Percentiles rank a stretch among this genome's conserved stretches.
phyloP scores from a whole-genome alignment of 2,329 filamentous ascomycete species.

The Pseudocercospora pini-densiflorae region DNA sequence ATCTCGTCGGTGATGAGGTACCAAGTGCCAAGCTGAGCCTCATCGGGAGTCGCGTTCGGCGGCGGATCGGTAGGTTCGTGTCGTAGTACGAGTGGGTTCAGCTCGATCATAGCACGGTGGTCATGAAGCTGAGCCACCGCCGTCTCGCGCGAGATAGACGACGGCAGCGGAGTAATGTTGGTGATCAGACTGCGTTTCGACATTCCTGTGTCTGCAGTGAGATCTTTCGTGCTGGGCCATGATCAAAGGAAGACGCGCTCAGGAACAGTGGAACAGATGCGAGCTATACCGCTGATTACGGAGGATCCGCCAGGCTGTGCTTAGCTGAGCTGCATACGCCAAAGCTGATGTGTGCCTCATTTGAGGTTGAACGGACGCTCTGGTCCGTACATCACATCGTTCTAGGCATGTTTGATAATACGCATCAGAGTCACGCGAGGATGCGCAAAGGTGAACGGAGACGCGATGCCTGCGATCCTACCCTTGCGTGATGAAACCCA shows the following conservation, averaged over 20 bases:
- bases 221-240: slow-evolving; percentile 6
- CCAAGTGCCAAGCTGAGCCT: slow-evolving; percentile 71
- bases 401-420: neutral
- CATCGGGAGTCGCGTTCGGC: slow-evolving; percentile 68
- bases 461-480: neutral
- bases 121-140: slow-evolving; percentile 77
- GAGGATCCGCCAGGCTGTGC: slow-evolving; percentile 9
- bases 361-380: neutral
- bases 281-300: neutral
- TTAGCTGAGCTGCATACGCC: slow-evolving; percentile 3
- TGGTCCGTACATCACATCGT: neutral
- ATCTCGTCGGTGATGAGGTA: slow-evolving; percentile 80
- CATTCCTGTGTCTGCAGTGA: slow-evolving; percentile 53
- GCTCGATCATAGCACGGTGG: slow-evolving; percentile 82
- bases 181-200: slow-evolving; percentile 74
- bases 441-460: neutral
- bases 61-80: slow-evolving; percentile 72
- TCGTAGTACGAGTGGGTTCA: slow-evolving; percentile 81
- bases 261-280: neutral
- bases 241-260: neutral
- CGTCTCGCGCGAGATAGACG: slow-evolving; percentile 68
- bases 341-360: neutral
- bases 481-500: too few species aligned
- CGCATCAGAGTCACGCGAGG: neutral
- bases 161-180: slow-evolving; percentile 76